phyloP scores from a whole-genome alignment of 2,329 filamentous ascomycete genomes.

The Trichothecium roseum region DNA sequence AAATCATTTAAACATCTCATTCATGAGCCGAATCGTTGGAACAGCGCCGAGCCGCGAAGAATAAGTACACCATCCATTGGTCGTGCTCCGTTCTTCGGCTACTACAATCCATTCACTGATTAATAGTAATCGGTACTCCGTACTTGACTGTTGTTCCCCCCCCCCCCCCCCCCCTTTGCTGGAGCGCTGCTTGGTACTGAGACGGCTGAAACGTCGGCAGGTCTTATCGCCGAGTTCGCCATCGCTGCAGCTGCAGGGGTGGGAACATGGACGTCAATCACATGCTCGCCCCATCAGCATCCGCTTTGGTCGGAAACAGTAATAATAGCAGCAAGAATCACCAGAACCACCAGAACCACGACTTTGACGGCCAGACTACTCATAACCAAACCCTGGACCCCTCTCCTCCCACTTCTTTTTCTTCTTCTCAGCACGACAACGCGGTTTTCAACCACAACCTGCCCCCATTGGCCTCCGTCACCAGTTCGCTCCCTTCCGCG shows the following conservation, averaged over 20 bases:
- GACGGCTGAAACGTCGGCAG: no score
- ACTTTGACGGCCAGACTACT: neutral
- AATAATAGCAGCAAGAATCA: neutral
- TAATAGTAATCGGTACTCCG: no score
- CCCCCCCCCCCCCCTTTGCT: no score
- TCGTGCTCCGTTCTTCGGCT: no score
- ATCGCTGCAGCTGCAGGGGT: slow-evolving; percentile 1
- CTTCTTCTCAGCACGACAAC: neutral
- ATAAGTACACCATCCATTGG: no score
- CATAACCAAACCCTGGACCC: neutral
- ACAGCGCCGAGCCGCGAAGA: no score
- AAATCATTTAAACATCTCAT: no score
- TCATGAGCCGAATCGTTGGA: no score
- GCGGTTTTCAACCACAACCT: neutral
- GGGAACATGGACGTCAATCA: slow-evolving; percentile 31
- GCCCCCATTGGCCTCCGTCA: neutral
- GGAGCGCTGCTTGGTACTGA: no score
- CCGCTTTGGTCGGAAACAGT: neutral
- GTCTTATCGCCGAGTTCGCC: slow-evolving; percentile 3
- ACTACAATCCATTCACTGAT: no score
- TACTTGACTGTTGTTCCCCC: no score
- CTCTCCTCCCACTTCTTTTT: neutral
- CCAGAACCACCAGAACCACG: neutral
- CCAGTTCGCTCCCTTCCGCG: slow-evolving; percentile 7
- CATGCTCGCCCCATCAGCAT: slow-evolving; percentile 25